phyloP scores from a whole-genome alignment of 345 rosid genomes.

The Stellera chamaejasme region DNA sequence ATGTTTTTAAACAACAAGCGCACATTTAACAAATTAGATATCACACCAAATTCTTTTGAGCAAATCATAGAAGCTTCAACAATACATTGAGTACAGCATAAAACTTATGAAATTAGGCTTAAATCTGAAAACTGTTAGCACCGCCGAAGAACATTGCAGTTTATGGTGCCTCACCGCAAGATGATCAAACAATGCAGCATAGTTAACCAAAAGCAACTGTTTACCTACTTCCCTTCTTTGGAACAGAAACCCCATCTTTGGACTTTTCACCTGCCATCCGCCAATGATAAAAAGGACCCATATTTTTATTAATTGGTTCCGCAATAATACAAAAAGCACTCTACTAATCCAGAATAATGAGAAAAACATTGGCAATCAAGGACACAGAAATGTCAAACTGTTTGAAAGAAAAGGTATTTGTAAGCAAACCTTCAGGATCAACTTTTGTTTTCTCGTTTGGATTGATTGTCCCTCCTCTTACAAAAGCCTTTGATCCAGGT shows the following conservation, averaged over 20 bases:
- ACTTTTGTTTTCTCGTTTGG: conserved; percentile 60
- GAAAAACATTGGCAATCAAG: conserved; percentile 12
- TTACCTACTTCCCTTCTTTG: conserved; percentile 99
- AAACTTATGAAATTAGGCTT: conserved; percentile 1
- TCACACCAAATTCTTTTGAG: background rate
- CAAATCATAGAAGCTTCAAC: conserved; percentile 13
- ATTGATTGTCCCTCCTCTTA: conserved; percentile 87
- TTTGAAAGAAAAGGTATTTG: background rate
- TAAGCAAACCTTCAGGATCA: conserved; percentile 74
- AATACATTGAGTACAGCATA: conserved; percentile 1
- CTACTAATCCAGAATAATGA: conserved; percentile 47
- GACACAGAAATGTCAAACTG: conserved; percentile 3
- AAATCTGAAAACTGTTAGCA: conserved; percentile 16
- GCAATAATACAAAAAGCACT: conserved; percentile 35
- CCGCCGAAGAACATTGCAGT: conserved; percentile 19
- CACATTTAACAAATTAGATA: too few species aligned
- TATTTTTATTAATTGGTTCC: conserved; percentile 76
- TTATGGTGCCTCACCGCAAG: conserved; percentile 32
- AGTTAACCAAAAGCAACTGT: conserved; percentile 67
- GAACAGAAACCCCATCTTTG: conserved; percentile 96
- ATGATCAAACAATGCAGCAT: conserved; percentile 31
- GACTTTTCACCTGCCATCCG: conserved; percentile 99
- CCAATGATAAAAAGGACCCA: conserved; percentile 93
- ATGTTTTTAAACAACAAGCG: too few species aligned
- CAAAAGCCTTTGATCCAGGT: conserved; percentile 80